A percentile compares a stretch with the other conserved stretches of the same genome.
phyloP scores from a whole-genome alignment of 306 rosid species.

The Fragaria iinumae region DNA sequence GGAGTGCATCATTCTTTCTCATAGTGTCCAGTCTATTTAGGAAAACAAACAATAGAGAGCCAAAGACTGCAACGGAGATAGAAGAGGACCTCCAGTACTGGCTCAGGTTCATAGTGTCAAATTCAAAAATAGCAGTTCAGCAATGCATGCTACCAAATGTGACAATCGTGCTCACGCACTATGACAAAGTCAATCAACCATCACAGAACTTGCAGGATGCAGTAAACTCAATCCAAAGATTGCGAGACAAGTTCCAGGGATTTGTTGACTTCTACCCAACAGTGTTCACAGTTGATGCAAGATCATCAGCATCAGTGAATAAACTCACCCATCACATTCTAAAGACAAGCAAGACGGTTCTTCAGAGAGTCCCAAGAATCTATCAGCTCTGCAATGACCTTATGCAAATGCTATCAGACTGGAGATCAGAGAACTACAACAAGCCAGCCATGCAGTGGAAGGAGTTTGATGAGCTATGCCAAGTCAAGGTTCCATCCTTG shows the following conservation, averaged over 20 bases:
- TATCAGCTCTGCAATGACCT: slow-evolving; percentile 92
- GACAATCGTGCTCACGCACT: slow-evolving; percentile 79
- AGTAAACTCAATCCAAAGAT: slow-evolving; percentile 59
- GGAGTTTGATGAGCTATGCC: slow-evolving; percentile 83
- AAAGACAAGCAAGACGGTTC: slow-evolving; percentile 74
- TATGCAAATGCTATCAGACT: slow-evolving; percentile 66
- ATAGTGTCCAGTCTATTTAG: slow-evolving; percentile 68
- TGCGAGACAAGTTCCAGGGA: slow-evolving; percentile 90
- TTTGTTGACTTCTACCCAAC: slow-evolving; percentile 84
- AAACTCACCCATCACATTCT: slow-evolving; percentile 76
- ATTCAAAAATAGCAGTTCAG: slow-evolving; percentile 75
- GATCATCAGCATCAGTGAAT: slow-evolving; percentile 82
- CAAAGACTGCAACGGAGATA: slow-evolving; percentile 62
- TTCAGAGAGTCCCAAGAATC: slow-evolving; percentile 82
- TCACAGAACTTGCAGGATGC: slow-evolving; percentile 64
- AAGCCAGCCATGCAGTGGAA: slow-evolving; percentile 95
- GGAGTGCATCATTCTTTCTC: slow-evolving; percentile 82
- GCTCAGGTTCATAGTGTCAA: slow-evolving; percentile 92
- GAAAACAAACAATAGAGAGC: slow-evolving; percentile 77
- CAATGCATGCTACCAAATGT: slow-evolving; percentile 88
- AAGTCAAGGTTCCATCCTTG: slow-evolving; percentile 59
- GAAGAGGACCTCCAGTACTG: slow-evolving; percentile 95
- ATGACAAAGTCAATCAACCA: slow-evolving; percentile 72
- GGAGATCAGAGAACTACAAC: slow-evolving; percentile 91
- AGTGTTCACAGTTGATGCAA: slow-evolving; percentile 85